These are phyloP conservation scores for Coffea eugenioides DNA, from an alignment of 257 asterid genomes.

Conservation along the genomic window DNA sequence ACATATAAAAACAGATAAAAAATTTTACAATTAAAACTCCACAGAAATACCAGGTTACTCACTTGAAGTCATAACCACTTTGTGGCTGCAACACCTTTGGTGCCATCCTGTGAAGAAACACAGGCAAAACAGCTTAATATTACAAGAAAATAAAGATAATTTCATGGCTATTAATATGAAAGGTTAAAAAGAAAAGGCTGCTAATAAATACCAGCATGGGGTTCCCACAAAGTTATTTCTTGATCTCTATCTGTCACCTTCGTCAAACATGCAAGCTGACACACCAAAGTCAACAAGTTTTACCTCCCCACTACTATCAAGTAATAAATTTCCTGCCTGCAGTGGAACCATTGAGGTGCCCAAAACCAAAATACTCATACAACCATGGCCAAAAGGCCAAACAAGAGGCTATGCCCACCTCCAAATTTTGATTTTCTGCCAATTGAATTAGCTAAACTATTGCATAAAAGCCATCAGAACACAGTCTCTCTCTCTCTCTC, in stretches of 20 bases:
- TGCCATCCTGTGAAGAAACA: conserved; percentile 79
- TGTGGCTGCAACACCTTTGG: conserved; percentile 43
- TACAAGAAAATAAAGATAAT: conserved; percentile 4
- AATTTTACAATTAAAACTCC: no score
- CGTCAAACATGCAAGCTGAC: conserved; percentile 95
- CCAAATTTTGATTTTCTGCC: not conserved
- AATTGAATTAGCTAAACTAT: not conserved
- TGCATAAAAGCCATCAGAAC: not conserved
- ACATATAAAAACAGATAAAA: no score
- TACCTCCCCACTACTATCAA: conserved; percentile 81
- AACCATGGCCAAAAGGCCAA: not conserved
- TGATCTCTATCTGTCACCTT: conserved; percentile 93
- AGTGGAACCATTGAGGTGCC: conserved; percentile 19
- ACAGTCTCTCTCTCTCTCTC: not conserved
- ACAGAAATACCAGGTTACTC: no score
- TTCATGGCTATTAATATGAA: no score
- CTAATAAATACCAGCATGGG: conserved; percentile 83
- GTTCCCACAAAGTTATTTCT: conserved; percentile 99
- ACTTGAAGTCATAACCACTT: no score
- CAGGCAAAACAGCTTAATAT: conserved; percentile 10
- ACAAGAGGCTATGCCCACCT: not conserved
- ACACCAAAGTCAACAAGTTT: conserved; percentile 99
- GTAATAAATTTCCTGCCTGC: conserved; percentile 96
- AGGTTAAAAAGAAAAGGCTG: conserved; percentile 10
- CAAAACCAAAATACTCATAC: conserved; percentile 8